Evolutionary conservation across 306 rosid genomes (phyloP), one percentile per base, ranked within the genome.

Genomic region (Ziziphus jujuba): DNA sequence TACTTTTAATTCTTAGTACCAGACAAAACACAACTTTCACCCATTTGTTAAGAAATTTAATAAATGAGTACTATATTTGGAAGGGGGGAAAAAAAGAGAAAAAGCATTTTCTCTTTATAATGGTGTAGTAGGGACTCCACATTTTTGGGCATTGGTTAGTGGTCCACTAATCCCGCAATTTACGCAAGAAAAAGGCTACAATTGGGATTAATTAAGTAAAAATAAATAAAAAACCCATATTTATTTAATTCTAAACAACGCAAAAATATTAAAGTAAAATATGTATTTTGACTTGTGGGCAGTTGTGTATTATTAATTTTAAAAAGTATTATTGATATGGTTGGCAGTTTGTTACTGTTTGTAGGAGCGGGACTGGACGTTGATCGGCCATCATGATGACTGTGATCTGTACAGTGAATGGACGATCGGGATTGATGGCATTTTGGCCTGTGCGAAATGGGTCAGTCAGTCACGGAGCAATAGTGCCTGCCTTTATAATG

Each of bases 21-120:
- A 24, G 77, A 72, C 76, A 72, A 76, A 69, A 69, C 74, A 31
- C 38, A 45, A 60, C 74, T 76, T 77, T 49, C 74, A 68, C 34
- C 36, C 58, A 53, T 20, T 54, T 64, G n/a, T 15, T 25, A 43
- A 64, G 40, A 64, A 34, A 59, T 31, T 72, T 31, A 34, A 45
- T 35, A 10, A 9, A 40, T 40, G 45, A 44, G 3, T 25, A 38
- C 13, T 10, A 38, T 43, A 22, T 9, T 28, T 4, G 33, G 33
- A 28, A 4, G 4, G 33, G 4, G 33, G 33, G 33, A 28, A 28
- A 28, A 28, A 44, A 11, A 25, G 28, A 65, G 9, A 13, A 6
- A 38, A 14, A 66, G 66, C 44, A 79, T 50, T 36, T 70, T 56
- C 35, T 33, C 66, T 53, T 25, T 22, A 63, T 23, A 13, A 44